Conservation (phyloP, 2,329 filamentous ascomycete species). For the Cercospora brassicicola region DNA sequence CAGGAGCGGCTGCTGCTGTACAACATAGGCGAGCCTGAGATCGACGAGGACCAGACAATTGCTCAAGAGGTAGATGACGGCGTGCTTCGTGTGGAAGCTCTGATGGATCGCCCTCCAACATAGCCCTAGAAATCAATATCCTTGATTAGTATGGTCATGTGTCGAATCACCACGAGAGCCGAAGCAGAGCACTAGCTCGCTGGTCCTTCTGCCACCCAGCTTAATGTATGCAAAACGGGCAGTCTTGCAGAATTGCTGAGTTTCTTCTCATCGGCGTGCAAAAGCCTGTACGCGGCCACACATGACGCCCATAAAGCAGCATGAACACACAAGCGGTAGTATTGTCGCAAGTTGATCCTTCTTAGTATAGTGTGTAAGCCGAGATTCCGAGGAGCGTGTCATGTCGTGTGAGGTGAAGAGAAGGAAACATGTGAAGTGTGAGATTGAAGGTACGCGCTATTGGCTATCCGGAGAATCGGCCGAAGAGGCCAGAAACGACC, state of each 20-base stretch:
- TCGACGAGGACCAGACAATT: not conserved
- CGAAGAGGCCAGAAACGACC: not conserved
- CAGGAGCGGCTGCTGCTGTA: not conserved
- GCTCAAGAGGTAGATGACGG: not conserved
- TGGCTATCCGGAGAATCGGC: not conserved
- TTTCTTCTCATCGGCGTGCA: not conserved
- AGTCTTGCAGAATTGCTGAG: not conserved
- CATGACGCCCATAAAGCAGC: not conserved
- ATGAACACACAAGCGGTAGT: not conserved
- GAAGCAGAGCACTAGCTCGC: not conserved
- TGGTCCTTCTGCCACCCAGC: not conserved
- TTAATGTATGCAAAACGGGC: not conserved
- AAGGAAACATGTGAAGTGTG: not conserved
- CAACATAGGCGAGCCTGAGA: not conserved
- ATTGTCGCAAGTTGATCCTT: not conserved
- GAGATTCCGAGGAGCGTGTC: not conserved
- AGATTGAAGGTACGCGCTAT: not conserved
- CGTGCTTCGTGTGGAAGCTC: not conserved
- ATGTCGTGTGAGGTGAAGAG: not conserved
- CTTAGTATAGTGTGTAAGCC: not conserved
- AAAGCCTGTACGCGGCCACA: not conserved
- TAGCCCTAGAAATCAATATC: not conserved
- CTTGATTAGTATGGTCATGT: not conserved
- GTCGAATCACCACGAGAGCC: not conserved
- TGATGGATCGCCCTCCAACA: not conserved